Evolutionary conservation across 2,329 filamentous ascomycete genomes (phyloP).

Genomic region (Knoxdaviesia capensis): DNA sequence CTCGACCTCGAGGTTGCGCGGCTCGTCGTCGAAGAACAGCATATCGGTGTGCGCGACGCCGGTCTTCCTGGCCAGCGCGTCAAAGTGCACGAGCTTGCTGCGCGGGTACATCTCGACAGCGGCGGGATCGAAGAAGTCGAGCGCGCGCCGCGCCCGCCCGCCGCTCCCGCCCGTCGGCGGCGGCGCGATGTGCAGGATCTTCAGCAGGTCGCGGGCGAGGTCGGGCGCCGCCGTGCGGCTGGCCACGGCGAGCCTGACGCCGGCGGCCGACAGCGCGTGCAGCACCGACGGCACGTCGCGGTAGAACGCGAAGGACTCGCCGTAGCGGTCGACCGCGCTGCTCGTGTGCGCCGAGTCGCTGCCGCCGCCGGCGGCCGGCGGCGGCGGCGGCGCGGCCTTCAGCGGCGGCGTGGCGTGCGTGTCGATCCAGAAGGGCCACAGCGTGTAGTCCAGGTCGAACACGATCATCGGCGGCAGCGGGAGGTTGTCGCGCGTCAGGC

Average conservation of each 20-base stretch:
- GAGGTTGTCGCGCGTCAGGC: constrained; percentile 29
- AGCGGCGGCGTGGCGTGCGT: constrained; percentile 69
- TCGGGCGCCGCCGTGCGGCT: constrained; percentile 65
- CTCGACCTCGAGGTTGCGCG: constrained; percentile 65
- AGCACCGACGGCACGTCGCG: constrained; percentile 47
- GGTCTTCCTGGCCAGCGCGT: constrained; percentile 48
- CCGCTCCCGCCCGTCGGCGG: constrained; percentile 9
- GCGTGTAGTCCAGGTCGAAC: constrained; percentile 92
- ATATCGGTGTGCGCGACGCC: constrained; percentile 62
- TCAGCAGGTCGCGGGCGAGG: constrained; percentile 62
- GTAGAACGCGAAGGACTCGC: constrained; percentile 54
- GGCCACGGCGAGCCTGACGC: constrained; percentile 46
- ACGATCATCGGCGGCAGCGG: constrained; percentile 69
- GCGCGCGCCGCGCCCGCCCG: constrained; percentile 20
- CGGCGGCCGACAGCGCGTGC: constrained; percentile 28
- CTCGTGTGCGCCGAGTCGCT: constrained; percentile 14
- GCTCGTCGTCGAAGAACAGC: constrained; percentile 92
- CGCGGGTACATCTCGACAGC: constrained; percentile 49
- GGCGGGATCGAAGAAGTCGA: constrained; percentile 39
- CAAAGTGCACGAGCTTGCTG: constrained; percentile 73
- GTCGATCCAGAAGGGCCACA: constrained; percentile 99
- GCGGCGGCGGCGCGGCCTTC: constrained; percentile 16
- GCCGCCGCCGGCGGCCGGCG: too few relatives aligned
- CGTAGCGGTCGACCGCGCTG: constrained; percentile 29
- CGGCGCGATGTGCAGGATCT: constrained; percentile 41